Percentiles rank a stretch among this genome's conserved stretches.
phyloP scores from a whole-genome alignment of 345 rosid species.

The Hibiscus tridactylites region DNA sequence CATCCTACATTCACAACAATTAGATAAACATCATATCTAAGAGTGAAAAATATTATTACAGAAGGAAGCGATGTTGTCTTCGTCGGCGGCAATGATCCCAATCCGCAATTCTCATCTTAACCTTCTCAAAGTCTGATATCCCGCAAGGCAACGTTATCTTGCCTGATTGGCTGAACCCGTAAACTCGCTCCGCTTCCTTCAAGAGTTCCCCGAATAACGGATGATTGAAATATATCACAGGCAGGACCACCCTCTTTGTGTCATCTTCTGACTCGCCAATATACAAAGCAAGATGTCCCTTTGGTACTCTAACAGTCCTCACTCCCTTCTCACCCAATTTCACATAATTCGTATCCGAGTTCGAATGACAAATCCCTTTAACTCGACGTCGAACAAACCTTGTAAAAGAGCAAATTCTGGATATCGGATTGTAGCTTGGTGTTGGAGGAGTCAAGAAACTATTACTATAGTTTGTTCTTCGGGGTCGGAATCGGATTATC shows the following conservation, averaged over 20 bases:
- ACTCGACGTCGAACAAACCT: slow-evolving; percentile 33
- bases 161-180: slow-evolving; percentile 66
- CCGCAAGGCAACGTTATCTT: slow-evolving; percentile 73
- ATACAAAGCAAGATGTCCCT: slow-evolving; percentile 70
- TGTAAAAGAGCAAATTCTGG: slow-evolving; percentile 33
- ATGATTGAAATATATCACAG: slow-evolving; percentile 74
- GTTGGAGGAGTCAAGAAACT: neutral
- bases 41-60: neutral
- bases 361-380: slow-evolving; percentile 15
- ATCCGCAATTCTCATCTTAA: slow-evolving; percentile 61
- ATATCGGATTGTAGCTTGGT: slow-evolving; percentile 19
- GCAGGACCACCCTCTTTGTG: slow-evolving; percentile 47
- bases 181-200: slow-evolving; percentile 60
- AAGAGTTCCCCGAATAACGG: slow-evolving; percentile 72
- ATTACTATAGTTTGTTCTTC: slow-evolving; percentile 17
- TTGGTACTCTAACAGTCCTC: slow-evolving; percentile 41
- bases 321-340: slow-evolving; percentile 27
- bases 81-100: slow-evolving; percentile 34
- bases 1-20: too few relatives aligned
- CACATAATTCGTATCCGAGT: slow-evolving; percentile 26
- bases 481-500: slow-evolving; percentile 20
- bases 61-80: neutral
- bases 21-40: too few relatives aligned
- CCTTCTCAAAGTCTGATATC: slow-evolving; percentile 67
- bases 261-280: slow-evolving; percentile 49